Conservation (phyloP, 2,329 filamentous ascomycete species). For the Zymoseptoria ardabiliae region DNA sequence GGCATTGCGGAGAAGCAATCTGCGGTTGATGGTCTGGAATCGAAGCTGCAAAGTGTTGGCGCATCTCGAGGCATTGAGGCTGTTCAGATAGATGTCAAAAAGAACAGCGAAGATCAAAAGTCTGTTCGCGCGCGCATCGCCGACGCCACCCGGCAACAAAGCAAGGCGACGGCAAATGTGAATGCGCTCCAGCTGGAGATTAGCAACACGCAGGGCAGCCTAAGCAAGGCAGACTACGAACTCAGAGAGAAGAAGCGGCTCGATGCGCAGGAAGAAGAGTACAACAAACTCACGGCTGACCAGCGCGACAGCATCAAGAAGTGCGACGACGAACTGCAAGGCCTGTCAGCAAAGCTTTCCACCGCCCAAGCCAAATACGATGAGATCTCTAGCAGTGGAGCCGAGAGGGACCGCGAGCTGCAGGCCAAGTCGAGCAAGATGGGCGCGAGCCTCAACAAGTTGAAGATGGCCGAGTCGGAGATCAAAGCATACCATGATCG, state of each 20-base stretch:
- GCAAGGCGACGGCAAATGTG: slow-evolving; percentile 62
- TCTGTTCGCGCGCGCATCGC: slow-evolving; percentile 55
- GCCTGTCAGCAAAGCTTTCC: slow-evolving; percentile 66
- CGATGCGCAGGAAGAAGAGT: slow-evolving; percentile 62
- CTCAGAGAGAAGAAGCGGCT: slow-evolving; percentile 74
- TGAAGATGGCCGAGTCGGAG: slow-evolving; percentile 66
- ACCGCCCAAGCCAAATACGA: slow-evolving; percentile 71
- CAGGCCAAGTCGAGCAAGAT: slow-evolving; percentile 65
- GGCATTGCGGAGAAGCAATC: slow-evolving; percentile 65
- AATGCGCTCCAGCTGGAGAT: slow-evolving; percentile 63
- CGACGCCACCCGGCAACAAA: slow-evolving; percentile 62
- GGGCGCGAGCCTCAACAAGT: slow-evolving; percentile 65
- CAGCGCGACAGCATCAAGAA: slow-evolving; percentile 63
- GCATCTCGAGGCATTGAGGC: slow-evolving; percentile 67
- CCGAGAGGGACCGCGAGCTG: slow-evolving; percentile 63
- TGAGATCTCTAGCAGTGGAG: slow-evolving; percentile 64
- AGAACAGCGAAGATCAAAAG: slow-evolving; percentile 60
- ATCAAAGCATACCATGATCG: slow-evolving; percentile 73
- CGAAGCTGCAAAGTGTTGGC: slow-evolving; percentile 64
- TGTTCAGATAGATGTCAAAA: slow-evolving; percentile 69
- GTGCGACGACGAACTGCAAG: slow-evolving; percentile 65
- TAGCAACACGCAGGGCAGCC: slow-evolving; percentile 65
- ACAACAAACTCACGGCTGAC: slow-evolving; percentile 59
- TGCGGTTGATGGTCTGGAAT: slow-evolving; percentile 67
- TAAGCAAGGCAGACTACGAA: slow-evolving; percentile 63